These are phyloP conservation scores for Adansonia rubrostipa DNA, from an alignment of 441 rosid genomes.

Conservation along the genomic window DNA sequence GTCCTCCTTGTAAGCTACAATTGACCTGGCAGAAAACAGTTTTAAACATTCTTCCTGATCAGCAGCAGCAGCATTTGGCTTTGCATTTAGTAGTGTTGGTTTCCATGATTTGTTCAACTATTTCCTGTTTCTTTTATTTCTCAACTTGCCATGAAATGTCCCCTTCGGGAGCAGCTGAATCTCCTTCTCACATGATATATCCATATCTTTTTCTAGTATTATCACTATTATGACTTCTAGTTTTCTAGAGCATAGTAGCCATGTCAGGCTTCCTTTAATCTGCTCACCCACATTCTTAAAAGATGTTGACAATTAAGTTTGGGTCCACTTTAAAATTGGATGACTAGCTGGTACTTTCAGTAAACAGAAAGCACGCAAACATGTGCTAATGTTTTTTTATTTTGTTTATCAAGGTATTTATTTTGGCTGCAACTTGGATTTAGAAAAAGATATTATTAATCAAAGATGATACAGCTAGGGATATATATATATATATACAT, in stretches of 20 bases:
- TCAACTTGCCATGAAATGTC: conserved; percentile 34
- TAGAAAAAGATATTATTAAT: background rate
- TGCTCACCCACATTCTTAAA: conserved; percentile 32
- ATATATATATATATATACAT: background rate
- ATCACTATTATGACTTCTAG: background rate
- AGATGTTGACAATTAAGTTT: conserved; percentile 24
- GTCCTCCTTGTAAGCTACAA: conserved; percentile 30
- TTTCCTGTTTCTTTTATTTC: conserved; percentile 25
- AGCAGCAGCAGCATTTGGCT: background rate
- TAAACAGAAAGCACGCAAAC: conserved; percentile 30
- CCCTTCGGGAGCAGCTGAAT: conserved; percentile 27
- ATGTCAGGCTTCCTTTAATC: conserved; percentile 19
- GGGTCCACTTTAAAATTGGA: conserved; percentile 32
- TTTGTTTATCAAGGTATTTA: background rate
- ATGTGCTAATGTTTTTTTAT: conserved; percentile 14
- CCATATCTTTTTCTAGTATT: background rate
- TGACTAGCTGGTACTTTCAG: background rate
- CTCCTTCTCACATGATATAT: conserved; percentile 15
- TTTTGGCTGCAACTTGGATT: conserved; percentile 25
- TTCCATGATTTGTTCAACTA: conserved; percentile 29
- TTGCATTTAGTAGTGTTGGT: conserved; percentile 23
- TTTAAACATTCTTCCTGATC: conserved; percentile 11
- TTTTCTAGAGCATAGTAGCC: conserved; percentile 15
- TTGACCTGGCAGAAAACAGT: conserved; percentile 23
- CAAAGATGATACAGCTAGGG: conserved; percentile 15